These are phyloP conservation scores for Sporothrix protearum DNA, from an alignment of 2,329 filamentous ascomycete genomes.

Conservation along the genomic window DNA sequence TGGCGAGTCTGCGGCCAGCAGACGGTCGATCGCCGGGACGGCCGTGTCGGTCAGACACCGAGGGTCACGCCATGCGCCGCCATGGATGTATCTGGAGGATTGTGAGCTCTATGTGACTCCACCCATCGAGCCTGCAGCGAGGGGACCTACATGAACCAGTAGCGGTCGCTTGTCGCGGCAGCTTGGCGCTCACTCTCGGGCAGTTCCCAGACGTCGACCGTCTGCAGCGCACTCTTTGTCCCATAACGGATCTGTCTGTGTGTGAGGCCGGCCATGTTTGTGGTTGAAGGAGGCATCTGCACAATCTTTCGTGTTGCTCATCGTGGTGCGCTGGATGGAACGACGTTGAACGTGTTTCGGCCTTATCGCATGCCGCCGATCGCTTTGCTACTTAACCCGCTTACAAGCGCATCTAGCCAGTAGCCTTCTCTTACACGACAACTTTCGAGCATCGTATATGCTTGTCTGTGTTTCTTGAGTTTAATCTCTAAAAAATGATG, in stretches of 20 bases:
- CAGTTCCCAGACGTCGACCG: conserved; percentile 46
- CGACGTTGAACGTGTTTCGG: conserved; percentile 8
- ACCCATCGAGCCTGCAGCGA: background rate
- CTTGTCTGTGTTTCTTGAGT: no score
- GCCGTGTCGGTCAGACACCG: conserved; percentile 46
- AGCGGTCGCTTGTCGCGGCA: conserved; percentile 22
- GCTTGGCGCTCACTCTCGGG: conserved; percentile 25
- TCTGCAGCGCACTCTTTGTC: conserved; percentile 41
- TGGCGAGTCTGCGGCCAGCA: conserved; percentile 24
- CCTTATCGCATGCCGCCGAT: conserved; percentile 4
- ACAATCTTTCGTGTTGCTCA: background rate
- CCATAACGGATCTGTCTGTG: conserved; percentile 40
- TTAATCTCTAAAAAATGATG: no score
- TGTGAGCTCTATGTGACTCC: background rate
- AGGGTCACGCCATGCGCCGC: conserved; percentile 62
- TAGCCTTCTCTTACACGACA: no score
- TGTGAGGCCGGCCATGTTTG: conserved; percentile 29
- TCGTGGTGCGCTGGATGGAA: background rate
- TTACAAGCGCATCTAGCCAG: conserved; percentile 10
- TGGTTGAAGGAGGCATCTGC: background rate
- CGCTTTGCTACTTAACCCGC: conserved; percentile 13
- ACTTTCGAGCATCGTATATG: no score
- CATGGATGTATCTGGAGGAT: conserved; percentile 50
- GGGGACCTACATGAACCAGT: conserved; percentile 39
- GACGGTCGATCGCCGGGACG: conserved; percentile 35